A percentile compares a stretch with the other conserved stretches of the same genome.
Evolutionary conservation across 495 filamentous ascomycete genomes (phyloP).

Genomic region (Penicillium odoratum): DNA sequence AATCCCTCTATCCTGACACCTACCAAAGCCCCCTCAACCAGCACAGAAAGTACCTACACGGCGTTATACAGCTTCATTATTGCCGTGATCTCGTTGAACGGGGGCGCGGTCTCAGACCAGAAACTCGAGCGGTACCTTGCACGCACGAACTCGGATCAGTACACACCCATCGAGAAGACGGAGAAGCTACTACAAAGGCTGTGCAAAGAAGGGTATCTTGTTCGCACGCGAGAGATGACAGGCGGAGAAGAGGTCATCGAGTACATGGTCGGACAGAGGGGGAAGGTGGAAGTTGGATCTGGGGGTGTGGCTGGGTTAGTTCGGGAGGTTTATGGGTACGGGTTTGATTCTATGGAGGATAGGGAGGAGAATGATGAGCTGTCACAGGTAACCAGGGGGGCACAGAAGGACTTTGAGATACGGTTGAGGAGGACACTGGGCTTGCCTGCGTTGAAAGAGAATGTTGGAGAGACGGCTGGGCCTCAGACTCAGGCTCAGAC

Average conservation of each 20-base stretch:
- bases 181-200: constrained; percentile 69
- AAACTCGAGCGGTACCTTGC: constrained; percentile 72
- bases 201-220: constrained; percentile 78
- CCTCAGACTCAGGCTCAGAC: background rate
- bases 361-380: constrained; percentile 34
- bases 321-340: constrained; percentile 55
- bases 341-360: constrained; percentile 18
- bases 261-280: constrained; percentile 78
- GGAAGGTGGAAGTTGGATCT: constrained; percentile 80
- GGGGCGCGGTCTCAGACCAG: constrained; percentile 69
- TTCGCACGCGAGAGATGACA: constrained; percentile 65
- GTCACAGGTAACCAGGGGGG: constrained; percentile 38
- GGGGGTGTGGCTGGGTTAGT: constrained; percentile 70
- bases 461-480: constrained; percentile 13
- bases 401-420: constrained; percentile 20
- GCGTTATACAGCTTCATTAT: constrained; percentile 79
- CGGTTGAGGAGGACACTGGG: constrained; percentile 12
- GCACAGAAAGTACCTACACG: constrained; percentile 73
- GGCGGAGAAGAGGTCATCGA: constrained; percentile 73
- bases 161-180: constrained; percentile 74
- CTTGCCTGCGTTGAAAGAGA: constrained; percentile 11
- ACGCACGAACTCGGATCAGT: constrained; percentile 72
- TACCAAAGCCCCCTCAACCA: constrained; percentile 58
- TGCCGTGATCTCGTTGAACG: constrained; percentile 68
- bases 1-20: constrained; percentile 65